phyloP scores from a whole-genome alignment of 768 basidiomycete species.

The Suillus discolor region DNA sequence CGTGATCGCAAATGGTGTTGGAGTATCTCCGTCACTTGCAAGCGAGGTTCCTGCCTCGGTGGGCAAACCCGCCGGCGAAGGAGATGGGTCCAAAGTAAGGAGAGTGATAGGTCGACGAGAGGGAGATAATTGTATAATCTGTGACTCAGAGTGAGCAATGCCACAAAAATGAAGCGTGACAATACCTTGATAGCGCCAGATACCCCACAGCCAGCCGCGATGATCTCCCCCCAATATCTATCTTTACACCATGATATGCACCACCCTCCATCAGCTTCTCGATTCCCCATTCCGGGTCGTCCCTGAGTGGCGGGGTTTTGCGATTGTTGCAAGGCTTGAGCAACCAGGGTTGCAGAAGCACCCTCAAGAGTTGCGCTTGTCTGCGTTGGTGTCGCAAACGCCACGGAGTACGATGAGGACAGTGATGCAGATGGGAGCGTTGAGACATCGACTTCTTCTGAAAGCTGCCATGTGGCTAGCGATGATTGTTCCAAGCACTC shows the following conservation, averaged over 20 bases:
- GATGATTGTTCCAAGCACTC: conserved; percentile 81
- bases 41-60: conserved; percentile 25
- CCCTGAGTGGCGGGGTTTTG: conserved; percentile 32
- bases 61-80: conserved; percentile 25
- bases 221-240: conserved; percentile 89
- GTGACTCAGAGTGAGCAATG: conserved; percentile 10
- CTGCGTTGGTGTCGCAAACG: conserved; percentile 74
- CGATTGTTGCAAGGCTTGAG: conserved; percentile 63
- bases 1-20: conserved; percentile 66
- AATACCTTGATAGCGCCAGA: conserved; percentile 75
- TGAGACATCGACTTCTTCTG: conserved; percentile 76
- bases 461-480: conserved; percentile 73
- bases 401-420: conserved; percentile 53
- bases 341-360: conserved; percentile 58
- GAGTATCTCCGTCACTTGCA: conserved; percentile 35
- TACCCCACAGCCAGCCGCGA: conserved; percentile 77
- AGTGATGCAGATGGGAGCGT: conserved; percentile 47
- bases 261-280: conserved; percentile 93
- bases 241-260: conserved; percentile 96
- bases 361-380: conserved; percentile 56
- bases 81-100: conserved; percentile 54
- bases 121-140: conserved; percentile 77
- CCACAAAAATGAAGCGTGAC: conserved; percentile 5
- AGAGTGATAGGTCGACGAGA: conserved; percentile 68
- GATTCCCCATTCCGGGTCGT: conserved; percentile 53